Percentiles rank a stretch among this genome's conserved stretches.
Conservation (phyloP, 306 rosid genomes). For the Sechiopsis laciniata region DNA sequence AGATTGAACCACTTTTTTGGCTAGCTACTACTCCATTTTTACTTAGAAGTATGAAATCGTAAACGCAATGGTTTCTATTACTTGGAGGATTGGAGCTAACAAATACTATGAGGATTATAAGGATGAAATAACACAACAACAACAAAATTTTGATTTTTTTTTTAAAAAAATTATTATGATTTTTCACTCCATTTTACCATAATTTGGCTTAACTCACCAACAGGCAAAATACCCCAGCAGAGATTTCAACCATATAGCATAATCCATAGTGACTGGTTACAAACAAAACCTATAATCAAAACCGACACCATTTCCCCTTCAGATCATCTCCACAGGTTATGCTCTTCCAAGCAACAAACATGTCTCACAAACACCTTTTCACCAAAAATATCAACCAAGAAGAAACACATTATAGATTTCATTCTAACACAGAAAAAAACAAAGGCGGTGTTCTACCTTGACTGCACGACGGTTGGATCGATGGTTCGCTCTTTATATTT, state of each 20-base stretch:
- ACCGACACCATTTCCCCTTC: neutral
- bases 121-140: neutral
- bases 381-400: constrained; percentile 18
- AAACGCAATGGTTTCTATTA: neutral
- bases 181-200: neutral
- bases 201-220: constrained; percentile 3
- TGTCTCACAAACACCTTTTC: constrained; percentile 3
- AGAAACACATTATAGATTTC: constrained; percentile 1
- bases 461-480: neutral
- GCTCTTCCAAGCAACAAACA: constrained; percentile 2
- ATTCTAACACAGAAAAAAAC: neutral
- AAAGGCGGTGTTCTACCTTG: neutral
- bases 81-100: neutral
- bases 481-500: constrained; percentile 21
- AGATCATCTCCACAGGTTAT: neutral
- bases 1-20: too few species aligned
- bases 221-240: constrained; percentile 11
- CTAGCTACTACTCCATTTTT: too few species aligned
- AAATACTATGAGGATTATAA: neutral
- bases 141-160: neutral
- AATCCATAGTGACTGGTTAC: constrained; percentile 12
- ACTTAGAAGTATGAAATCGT: too few species aligned
- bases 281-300: constrained; percentile 12
- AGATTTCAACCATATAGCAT: neutral
- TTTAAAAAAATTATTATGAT: neutral